Conservation (phyloP, 495 filamentous ascomycete species). For the Trichocladium antarcticum region DNA sequence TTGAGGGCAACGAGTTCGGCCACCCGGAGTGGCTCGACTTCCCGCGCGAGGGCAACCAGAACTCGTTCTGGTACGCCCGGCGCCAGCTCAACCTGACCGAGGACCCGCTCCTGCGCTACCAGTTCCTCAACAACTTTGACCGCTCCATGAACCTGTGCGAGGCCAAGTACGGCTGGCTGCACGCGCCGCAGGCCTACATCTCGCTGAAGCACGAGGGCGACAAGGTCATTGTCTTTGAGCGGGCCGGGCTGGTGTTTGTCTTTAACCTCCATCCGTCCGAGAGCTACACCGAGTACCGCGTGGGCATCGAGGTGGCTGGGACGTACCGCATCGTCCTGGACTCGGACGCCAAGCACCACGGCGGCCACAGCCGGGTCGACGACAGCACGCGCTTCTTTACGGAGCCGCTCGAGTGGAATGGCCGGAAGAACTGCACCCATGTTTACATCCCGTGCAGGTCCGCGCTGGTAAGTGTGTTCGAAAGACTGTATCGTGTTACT, state of each 20-base stretch:
- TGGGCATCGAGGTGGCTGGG: conserved; percentile 72
- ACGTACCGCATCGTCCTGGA: conserved; percentile 86
- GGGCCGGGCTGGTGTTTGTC: conserved; percentile 78
- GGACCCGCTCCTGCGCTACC: conserved; percentile 75
- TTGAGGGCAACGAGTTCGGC: conserved; percentile 97
- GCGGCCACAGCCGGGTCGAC: conserved; percentile 67
- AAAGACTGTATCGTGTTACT: neutral
- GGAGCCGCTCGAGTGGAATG: conserved; percentile 80
- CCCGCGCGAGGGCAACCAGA: conserved; percentile 84
- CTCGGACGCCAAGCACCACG: conserved; percentile 64
- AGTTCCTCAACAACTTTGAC: conserved; percentile 92
- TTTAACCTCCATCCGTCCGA: conserved; percentile 91
- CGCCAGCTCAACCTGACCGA: conserved; percentile 90
- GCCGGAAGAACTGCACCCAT: conserved; percentile 75
- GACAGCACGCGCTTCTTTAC: conserved; percentile 80
- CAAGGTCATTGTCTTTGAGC: conserved; percentile 93
- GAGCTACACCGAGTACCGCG: conserved; percentile 85
- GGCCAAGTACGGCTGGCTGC: conserved; percentile 85
- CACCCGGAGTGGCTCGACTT: conserved; percentile 99
- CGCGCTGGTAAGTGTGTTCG: conserved; percentile 57
- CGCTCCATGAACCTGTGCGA: conserved; percentile 78
- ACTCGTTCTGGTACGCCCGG: conserved; percentile 94
- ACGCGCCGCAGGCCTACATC: conserved; percentile 77
- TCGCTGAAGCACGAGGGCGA: conserved; percentile 88
- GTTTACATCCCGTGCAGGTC: conserved; percentile 81